Base-by-base conservation (phyloP, 768 basidiomycete species). In the Naganishia antarctica region DNA sequence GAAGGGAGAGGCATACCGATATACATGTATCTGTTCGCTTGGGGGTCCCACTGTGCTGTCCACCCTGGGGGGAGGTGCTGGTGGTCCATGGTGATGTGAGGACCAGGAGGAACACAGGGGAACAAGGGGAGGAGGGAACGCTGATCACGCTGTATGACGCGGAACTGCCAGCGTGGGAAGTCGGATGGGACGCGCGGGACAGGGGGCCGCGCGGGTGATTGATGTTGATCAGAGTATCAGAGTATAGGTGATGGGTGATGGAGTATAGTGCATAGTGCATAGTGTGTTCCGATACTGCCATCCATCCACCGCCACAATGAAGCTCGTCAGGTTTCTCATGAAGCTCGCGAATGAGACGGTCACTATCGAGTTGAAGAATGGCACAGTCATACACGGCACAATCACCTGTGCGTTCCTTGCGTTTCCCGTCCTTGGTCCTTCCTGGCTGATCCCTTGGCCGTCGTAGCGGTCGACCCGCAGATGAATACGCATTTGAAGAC, bases 401-500 rank as follows among this genome's bases (percentile, higher is more conserved):
- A 96, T 98, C 78, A 96, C 91, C 16, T 93, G 94, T 93, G 66
- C 68, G 86, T 77, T 11, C 26, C 43, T n/a, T 45, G 12, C 13
- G 13, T 60, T 25, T 18, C 45, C 43, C 28, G 21, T 50, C 32
- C 5, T 16, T 29, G 18, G 62, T 34, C n/a, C n/a, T n/a, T n/a
- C n/a, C n/a, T n/a, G n/a, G n/a, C n/a, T n/a, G 7, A 6, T 9
- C 28, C 21, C 51, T 9, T 57, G 8, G n/a, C 23, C 9, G 6
- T 11, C 34, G 11, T 77, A 97, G 94, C 92, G 64, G 96, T 99
- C 57, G 94, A 99, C 79, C 92, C 94, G 84, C 91, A 94, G 74
- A 99, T 99, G 94, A 98, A 97, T 81, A 98, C 94, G 2, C 89
- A 97, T 71, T 83, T 99, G 59, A 99, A 99, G 82, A 90, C 91